Base-by-base conservation (phyloP, 306 rosid species). In the Oxytropis ochrocephala region DNA sequence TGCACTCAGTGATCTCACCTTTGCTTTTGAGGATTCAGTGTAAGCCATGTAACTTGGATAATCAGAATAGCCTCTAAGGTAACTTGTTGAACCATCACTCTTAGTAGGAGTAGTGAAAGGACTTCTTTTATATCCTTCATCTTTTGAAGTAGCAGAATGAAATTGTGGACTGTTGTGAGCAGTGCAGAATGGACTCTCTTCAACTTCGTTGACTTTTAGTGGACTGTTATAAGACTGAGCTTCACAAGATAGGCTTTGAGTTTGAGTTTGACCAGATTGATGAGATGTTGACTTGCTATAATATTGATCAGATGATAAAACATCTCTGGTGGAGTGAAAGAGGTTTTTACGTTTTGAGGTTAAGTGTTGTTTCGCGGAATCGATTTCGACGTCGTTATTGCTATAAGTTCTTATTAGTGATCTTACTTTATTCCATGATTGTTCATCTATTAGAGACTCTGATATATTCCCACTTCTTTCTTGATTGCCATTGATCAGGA, bases 11-110 rank as follows among this genome's bases (percentile, higher is more conserved):
- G 99, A 91, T 63, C 97, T 82, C 1, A 75, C 83, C 58, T 91
- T 90, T 0, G 99, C 99, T 72, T 76, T 86, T 1, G 99, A 91
- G 24, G 99, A 94, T 79, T 88, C 82, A 0, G 99, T 94, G 64
- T 55, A 87, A 4, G 91, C 86, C 99, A 94, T 94, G 84, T 94
- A 94, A 80, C 73, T 88, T 0, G 96, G 99, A 70, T 81, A 70
- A 38, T 87, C 96, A 0, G 88, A 70, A 61, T 76, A 80, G 5
- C 95, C 87, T 35, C 79, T 81, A 19, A 84, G 27, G 67, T 74
- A 85, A 78, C 84, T 86, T 80, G 79, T 85, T 0, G 91, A 82
- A 8, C 90, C 90, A 46, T 85, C 95, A 12, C 91, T 86, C 71
- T 38, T 90, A 8, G 86, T 64, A 5, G 96, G 93, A 19, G 96